Evolutionary conservation across 2,329 filamentous ascomycete genomes (phyloP).

Genomic region (Ophiostoma sp.): DNA sequence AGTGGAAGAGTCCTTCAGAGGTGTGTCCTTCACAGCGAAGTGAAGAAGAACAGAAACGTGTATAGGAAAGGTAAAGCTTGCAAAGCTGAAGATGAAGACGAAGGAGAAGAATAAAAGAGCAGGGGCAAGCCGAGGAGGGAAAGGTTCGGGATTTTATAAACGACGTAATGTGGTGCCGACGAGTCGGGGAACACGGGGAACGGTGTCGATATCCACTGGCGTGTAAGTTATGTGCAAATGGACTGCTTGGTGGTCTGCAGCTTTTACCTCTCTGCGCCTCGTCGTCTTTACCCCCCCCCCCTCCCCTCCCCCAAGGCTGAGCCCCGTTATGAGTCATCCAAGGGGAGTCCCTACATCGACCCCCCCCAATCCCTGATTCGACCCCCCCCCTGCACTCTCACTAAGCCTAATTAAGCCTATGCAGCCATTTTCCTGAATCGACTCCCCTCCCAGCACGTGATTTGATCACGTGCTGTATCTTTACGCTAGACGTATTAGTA

Average conservation of each 20-base stretch:
- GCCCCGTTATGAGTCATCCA: constrained; percentile 1
- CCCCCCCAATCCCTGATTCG: no score
- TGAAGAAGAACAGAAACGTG: neutral
- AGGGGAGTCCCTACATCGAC: no score
- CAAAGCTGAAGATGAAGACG: neutral
- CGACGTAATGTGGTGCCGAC: neutral
- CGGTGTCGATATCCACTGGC: neutral
- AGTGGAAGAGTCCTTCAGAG: neutral
- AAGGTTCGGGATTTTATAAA: neutral
- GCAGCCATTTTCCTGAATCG: no score
- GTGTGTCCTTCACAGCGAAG: neutral
- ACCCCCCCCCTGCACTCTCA: no score
- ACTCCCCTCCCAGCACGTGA: no score
- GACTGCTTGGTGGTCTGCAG: neutral
- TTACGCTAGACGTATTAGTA: no score
- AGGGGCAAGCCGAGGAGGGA: neutral
- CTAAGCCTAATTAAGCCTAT: no score
- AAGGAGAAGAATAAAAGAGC: neutral
- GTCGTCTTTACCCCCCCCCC: neutral
- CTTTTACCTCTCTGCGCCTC: neutral
- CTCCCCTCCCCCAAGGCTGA: neutral
- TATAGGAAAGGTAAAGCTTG: neutral
- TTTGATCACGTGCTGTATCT: no score
- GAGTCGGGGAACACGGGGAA: neutral
- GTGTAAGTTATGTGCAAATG: neutral